phyloP scores from a whole-genome alignment of 495 filamentous ascomycete genomes.

The Aspergillus ellipticus region DNA sequence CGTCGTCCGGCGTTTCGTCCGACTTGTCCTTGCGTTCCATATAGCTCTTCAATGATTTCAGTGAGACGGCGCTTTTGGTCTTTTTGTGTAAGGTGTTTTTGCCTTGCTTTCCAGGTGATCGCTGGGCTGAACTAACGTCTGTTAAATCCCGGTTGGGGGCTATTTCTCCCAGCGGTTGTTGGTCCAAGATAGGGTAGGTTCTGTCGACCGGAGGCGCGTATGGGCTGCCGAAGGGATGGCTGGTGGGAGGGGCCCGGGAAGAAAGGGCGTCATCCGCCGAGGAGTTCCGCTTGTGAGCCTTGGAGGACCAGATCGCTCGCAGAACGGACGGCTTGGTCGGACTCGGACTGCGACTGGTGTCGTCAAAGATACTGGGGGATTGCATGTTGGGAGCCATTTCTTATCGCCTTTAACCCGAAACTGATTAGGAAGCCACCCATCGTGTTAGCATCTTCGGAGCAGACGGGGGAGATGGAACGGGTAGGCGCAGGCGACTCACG shows the following conservation, averaged over 20 bases:
- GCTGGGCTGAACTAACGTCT: constrained; percentile 19
- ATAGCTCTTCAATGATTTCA: constrained; percentile 57
- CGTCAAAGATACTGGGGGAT: constrained; percentile 44
- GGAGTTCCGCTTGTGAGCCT: constrained; percentile 37
- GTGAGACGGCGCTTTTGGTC: constrained; percentile 62
- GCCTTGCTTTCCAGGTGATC: constrained; percentile 24
- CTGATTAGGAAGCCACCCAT: constrained; percentile 10
- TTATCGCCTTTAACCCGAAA: constrained; percentile 35
- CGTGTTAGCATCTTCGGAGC: constrained; percentile 6
- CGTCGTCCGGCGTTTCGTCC: constrained; percentile 32
- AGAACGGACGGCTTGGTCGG: constrained; percentile 41
- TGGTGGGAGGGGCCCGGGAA: constrained; percentile 11
- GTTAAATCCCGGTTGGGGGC: constrained; percentile 36
- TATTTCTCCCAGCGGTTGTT: constrained; percentile 38
- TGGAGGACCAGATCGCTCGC: constrained; percentile 42
- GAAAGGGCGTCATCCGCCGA: constrained; percentile 36
- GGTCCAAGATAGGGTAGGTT: constrained; percentile 16
- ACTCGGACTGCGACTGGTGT: constrained; percentile 33
- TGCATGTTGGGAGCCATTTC: constrained; percentile 36
- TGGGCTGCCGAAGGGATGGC: constrained; percentile 16
- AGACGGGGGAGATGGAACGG: constrained; percentile 10
- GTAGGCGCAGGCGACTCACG: constrained; percentile 27
- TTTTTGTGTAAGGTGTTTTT: constrained; percentile 54
- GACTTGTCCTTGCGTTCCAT: constrained; percentile 52
- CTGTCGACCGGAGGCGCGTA: constrained; percentile 29